phyloP scores from a whole-genome alignment of 768 basidiomycete species.

The Daedaleopsis sinensis region DNA sequence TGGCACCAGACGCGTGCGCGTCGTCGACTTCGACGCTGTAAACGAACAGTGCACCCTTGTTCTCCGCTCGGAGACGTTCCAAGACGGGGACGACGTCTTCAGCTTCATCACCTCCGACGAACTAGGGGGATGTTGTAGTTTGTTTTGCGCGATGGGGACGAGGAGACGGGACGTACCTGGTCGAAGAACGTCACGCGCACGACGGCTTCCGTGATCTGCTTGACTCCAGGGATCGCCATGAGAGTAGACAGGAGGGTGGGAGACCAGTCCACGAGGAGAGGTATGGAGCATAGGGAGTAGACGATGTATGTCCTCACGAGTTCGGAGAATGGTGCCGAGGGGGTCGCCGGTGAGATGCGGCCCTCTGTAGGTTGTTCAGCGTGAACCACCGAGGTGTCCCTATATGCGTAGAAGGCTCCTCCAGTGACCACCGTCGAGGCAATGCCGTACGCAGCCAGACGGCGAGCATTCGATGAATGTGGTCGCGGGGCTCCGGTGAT shows the following conservation, averaged over 20 bases:
- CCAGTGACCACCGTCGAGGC: background rate
- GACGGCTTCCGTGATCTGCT: constrained; percentile 63
- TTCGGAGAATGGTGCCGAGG: constrained; percentile 24
- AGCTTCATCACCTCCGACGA: constrained; percentile 88
- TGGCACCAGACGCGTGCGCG: constrained; percentile 43
- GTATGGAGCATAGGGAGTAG: constrained; percentile 79
- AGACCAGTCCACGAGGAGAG: constrained; percentile 74
- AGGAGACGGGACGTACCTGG: constrained; percentile 53
- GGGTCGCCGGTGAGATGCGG: constrained; percentile 4
- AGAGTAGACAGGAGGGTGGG: constrained; percentile 63
- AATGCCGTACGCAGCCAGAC: background rate
- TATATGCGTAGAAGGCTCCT: constrained; percentile 19
- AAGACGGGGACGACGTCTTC: constrained; percentile 69
- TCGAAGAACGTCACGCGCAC: constrained; percentile 85
- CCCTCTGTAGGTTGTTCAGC: background rate
- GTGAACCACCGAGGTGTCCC: background rate
- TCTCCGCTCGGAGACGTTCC: constrained; percentile 59
- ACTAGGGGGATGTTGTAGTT: constrained; percentile 44
- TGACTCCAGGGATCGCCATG: constrained; percentile 62
- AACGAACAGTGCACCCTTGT: constrained; percentile 79
- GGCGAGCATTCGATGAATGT: background rate
- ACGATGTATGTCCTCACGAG: constrained; percentile 79
- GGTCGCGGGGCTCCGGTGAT: background rate
- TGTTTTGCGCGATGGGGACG: background rate
- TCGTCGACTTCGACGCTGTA: constrained; percentile 89